Evolutionary conservation across 2,329 filamentous ascomycete genomes (phyloP), one percentile per base, ranked within the genome.

Genomic region (Fonsecaea multimorphosa): DNA sequence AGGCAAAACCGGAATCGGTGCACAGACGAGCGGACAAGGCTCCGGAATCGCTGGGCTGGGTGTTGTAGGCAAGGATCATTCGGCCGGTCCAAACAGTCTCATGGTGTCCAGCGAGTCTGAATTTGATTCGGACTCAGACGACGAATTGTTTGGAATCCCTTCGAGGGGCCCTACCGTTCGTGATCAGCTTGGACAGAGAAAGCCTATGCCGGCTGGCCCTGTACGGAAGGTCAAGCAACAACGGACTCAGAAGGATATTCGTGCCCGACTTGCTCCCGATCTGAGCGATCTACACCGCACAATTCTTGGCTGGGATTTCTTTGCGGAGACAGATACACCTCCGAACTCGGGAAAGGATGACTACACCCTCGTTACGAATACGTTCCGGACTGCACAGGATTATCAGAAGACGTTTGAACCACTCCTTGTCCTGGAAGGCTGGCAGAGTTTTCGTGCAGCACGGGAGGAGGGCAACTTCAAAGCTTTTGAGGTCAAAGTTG

Each of bases 241-340:
- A 68, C 87, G 94, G 57, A 94, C 93, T 16, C 87, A 90, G 53
- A 96, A 96, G 78, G 95, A 99, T 78, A 94, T 97, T 87, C 90
- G 94, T 72, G 94, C 95, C 69, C 90, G 95, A 68, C 84, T 99
- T 66, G 91, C 93, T 34, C 95, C 96, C 7, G 92, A 96, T 70
- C 90, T 99, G 79, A 90, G 92, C 40, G 84, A 87, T 16, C 80
- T 99, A 32, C 95, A 98, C 76, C 89, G 91, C 72, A 89, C 89
- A 19, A 92, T 99, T 58, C 86, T 99, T 2, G 86, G 90, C 63
- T 99, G 95, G 95, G 91, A 99, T 71, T 96, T 96, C 71, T 99
- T 97, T 77, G 91, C 97, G 73, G 82, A 88, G 53, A 92, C 93
- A 31, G 92, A 93, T 73, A 91, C 93, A 65, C 95, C 95, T 5